Base-by-base conservation (phyloP, 2,329 filamentous ascomycete genomes). In the Neofusicoccum kwambonambiense region DNA sequence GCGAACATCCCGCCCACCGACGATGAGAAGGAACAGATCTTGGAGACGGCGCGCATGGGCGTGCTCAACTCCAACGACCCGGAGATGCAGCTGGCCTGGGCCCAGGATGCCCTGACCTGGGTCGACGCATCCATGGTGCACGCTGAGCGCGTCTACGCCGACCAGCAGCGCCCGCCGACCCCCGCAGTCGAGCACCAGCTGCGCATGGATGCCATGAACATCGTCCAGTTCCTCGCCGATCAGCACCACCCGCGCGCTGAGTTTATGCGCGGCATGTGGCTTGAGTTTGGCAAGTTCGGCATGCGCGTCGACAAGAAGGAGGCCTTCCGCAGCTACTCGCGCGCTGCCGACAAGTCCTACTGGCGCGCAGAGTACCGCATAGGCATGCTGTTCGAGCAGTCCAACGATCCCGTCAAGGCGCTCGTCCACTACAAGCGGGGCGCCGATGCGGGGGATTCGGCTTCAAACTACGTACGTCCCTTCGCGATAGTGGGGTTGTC, bases 361-460 rank as follows among this genome's bases (percentile, higher is more conserved):
- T 87, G 90, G 22, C 86, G 95, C 70, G 93, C 95, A 19, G 92
- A 98, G 77, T 99, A 99, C 77, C 88, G 95, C 52, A 96, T 99
- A 80, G 95, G 95, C 68, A 99, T 98, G 94, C 90, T 97, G 65
- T 98, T 93, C 75, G 95, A 99, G 79, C 93, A 91, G 76, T 94
- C 93, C 4, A 96, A 96, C 74, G 94, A 99, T 73, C 89, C 93
- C 66, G 85, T 89, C 68, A 97, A 96, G 76, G 95, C 95, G 5
- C 88, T 97, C 73, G 89, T 90, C 72, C 93, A 98, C 77, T 99
- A 98, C 78, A 88, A 92, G 69, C 86, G 87, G 54, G 95, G 95
- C 57, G 88, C 95, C 57, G 86, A 87, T 57, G 82, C 89, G 70
- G 88, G 89, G 27, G 95, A 99, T 79, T 97, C 95, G 15, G 95